Evolutionary conservation across 176 grass and related monocot species (phyloP).

Genomic region (Areca catechu): DNA sequence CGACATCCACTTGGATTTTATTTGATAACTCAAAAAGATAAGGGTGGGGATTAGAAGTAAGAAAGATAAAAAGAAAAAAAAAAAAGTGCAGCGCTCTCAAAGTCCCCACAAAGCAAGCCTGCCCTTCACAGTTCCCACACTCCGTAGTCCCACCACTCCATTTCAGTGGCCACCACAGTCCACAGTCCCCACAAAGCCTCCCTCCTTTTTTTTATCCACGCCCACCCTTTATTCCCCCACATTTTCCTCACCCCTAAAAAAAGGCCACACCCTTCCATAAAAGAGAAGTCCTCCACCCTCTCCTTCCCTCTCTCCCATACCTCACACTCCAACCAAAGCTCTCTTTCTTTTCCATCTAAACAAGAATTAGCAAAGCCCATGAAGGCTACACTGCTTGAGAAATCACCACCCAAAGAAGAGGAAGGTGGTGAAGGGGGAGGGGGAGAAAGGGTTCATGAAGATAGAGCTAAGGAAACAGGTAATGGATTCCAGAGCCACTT

Average conservation of each 20-base stretch:
- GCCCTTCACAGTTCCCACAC: not conserved
- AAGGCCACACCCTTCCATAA: not conserved
- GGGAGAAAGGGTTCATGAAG: not conserved
- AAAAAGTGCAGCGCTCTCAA: no score
- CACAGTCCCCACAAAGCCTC: conserved; percentile 28
- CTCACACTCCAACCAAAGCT: no score
- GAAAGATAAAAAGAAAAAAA: no score
- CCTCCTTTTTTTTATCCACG: conserved; percentile 40
- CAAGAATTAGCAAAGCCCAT: conserved; percentile 12
- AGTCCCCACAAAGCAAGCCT: conserved; percentile 3
- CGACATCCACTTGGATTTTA: no score
- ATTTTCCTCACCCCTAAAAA: conserved; percentile 42
- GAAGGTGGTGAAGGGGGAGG: not conserved
- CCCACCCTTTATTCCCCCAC: conserved; percentile 38
- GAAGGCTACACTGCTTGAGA: conserved; percentile 26
- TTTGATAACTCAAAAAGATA: no score
- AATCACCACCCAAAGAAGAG: conserved; percentile 25
- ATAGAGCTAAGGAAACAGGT: not conserved
- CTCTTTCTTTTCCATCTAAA: no score
- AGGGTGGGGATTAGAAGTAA: no score
- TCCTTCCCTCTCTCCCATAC: not conserved
- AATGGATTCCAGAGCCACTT: conserved; percentile 24
- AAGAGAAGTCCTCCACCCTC: not conserved
- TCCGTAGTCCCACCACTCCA: conserved; percentile 25
- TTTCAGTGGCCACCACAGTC: conserved; percentile 37